These are phyloP conservation scores for Exsudoporus frostii DNA, from an alignment of 768 basidiomycete genomes.

Conservation along the genomic window DNA sequence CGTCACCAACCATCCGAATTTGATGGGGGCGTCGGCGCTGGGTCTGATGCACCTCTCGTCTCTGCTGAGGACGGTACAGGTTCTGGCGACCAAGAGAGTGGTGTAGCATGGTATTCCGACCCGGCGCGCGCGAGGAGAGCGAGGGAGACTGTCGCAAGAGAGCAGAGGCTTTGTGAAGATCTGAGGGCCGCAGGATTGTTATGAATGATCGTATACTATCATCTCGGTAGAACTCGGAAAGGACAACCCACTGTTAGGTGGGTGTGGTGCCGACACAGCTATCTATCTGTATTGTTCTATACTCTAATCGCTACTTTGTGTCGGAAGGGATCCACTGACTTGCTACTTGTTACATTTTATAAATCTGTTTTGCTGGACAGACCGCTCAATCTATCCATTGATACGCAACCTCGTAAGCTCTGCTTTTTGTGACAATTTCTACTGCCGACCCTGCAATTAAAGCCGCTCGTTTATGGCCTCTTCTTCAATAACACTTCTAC, in stretches of 20 bases:
- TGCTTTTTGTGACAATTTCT: neutral
- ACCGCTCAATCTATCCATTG: slow-evolving; percentile 3
- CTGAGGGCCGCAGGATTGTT: slow-evolving; percentile 65
- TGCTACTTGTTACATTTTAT: slow-evolving; percentile 8
- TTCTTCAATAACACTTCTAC: slow-evolving; percentile 90
- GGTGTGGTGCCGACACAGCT: neutral
- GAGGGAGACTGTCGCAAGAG: slow-evolving; percentile 47
- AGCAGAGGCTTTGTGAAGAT: slow-evolving; percentile 56
- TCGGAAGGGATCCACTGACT: slow-evolving; percentile 7
- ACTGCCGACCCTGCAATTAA: neutral
- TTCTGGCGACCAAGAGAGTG: slow-evolving; percentile 29
- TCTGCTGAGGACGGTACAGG: slow-evolving; percentile 27
- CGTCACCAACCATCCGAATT: slow-evolving; percentile 13
- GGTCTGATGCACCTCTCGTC: slow-evolving; percentile 7
- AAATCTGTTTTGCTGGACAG: slow-evolving; percentile 2
- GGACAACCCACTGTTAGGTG: neutral
- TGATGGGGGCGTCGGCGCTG: slow-evolving; percentile 2
- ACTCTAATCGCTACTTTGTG: slow-evolving; percentile 19
- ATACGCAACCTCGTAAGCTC: slow-evolving; percentile 2
- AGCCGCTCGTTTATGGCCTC: slow-evolving; percentile 19
- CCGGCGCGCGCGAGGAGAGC: slow-evolving; percentile 42
- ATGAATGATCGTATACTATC: slow-evolving; percentile 28
- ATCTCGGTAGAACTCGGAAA: slow-evolving; percentile 1
- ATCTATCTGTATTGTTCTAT: slow-evolving; percentile 16
- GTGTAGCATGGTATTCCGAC: slow-evolving; percentile 38